A percentile compares a stretch with the other conserved stretches of the same genome.
Conservation (phyloP, 2,329 filamentous ascomycete genomes). For the Trichoderma aggressivum region DNA sequence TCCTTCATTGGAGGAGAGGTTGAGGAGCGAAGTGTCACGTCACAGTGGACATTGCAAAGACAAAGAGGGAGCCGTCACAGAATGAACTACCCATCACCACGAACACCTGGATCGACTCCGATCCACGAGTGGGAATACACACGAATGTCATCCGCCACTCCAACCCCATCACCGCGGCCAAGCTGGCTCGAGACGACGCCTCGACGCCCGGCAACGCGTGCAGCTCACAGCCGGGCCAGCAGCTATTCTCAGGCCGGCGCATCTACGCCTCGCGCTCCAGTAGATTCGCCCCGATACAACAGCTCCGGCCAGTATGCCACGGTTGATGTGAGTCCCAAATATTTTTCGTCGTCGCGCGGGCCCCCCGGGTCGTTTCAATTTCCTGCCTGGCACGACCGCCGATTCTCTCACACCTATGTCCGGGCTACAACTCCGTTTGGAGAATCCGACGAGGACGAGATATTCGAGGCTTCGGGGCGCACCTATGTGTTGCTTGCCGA, state of each 20-base stretch:
- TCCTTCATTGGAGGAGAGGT: conserved; percentile 26
- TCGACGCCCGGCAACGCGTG: conserved; percentile 53
- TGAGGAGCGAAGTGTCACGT: conserved; percentile 32
- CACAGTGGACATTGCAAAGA: conserved; percentile 31
- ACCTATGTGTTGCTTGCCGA: conserved; percentile 52
- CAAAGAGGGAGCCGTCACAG: conserved; percentile 32
- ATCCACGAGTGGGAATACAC: conserved; percentile 52
- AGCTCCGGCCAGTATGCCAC: conserved; percentile 62
- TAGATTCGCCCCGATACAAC: conserved; percentile 59
- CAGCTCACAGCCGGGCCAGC: conserved; percentile 37
- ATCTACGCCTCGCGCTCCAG: conserved; percentile 44
- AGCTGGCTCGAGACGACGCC: conserved; percentile 50
- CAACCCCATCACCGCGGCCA: conserved; percentile 55
- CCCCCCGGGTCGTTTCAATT: conserved; percentile 34
- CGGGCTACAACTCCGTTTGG: conserved; percentile 56
- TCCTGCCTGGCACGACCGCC: conserved; percentile 48
- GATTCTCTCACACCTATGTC: conserved; percentile 56
- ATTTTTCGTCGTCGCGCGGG: conserved; percentile 46
- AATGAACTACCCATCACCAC: conserved; percentile 40
- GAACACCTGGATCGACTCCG: conserved; percentile 46
- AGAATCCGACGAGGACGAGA: conserved; percentile 64
- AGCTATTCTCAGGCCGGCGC: conserved; percentile 37
- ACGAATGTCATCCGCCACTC: conserved; percentile 52
- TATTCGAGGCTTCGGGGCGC: conserved; percentile 52
- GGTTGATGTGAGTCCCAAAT: conserved; percentile 62